phyloP scores from a whole-genome alignment of 2,329 filamentous ascomycete genomes.

The Alternaria arborescens region DNA sequence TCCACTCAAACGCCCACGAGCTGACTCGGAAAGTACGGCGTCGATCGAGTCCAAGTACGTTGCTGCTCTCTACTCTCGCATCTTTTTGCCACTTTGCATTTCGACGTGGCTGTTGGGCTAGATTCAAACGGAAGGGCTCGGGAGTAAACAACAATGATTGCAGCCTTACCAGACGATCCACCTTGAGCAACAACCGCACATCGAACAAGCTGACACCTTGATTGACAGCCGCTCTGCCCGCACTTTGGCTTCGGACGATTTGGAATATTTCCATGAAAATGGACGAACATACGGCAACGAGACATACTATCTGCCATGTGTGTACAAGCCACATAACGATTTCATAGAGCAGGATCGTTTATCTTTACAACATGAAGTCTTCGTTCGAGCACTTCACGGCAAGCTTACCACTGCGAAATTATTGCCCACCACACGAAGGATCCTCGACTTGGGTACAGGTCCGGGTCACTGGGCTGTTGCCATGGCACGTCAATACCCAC shows the following conservation, averaged over 20 bases:
- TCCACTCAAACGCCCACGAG: slow-evolving; percentile 44
- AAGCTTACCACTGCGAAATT: slow-evolving; percentile 48
- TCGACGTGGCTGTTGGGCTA: background rate
- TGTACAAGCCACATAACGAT: slow-evolving; percentile 51
- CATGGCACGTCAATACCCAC: slow-evolving; percentile 56
- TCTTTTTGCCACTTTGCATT: background rate
- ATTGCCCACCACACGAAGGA: slow-evolving; percentile 35
- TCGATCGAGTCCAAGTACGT: slow-evolving; percentile 48
- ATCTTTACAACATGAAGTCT: slow-evolving; percentile 70
- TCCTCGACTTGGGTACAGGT: slow-evolving; percentile 58
- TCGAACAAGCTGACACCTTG: slow-evolving; percentile 10
- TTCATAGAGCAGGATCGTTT: slow-evolving; percentile 70
- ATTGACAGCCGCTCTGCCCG: slow-evolving; percentile 45
- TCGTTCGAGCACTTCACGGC: slow-evolving; percentile 54
- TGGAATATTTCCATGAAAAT: slow-evolving; percentile 68
- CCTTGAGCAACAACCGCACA: background rate
- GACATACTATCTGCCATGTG: slow-evolving; percentile 71
- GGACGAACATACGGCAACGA: slow-evolving; percentile 69
- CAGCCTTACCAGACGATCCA: background rate
- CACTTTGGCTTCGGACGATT: slow-evolving; percentile 54
- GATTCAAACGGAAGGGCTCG: background rate
- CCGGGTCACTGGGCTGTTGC: slow-evolving; percentile 61
- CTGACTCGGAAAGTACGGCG: slow-evolving; percentile 44
- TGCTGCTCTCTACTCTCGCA: slow-evolving; percentile 8
- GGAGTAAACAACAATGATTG: background rate